Evolutionary conservation across 2,329 filamentous ascomycete genomes (phyloP), one percentile per base, ranked within the genome.

Genomic region (Elsinoe necatrix): DNA sequence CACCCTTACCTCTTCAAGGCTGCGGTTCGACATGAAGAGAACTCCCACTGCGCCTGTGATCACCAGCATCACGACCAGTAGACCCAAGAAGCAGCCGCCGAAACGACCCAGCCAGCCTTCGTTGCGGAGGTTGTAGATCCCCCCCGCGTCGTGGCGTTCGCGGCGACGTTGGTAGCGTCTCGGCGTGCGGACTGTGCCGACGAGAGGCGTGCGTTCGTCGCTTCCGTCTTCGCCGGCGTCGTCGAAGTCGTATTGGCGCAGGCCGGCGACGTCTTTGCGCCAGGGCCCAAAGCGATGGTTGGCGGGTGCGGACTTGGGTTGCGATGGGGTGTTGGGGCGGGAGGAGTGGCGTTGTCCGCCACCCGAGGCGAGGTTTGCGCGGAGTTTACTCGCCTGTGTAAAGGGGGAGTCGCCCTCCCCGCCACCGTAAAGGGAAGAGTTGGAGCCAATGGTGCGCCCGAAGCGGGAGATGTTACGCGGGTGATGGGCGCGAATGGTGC

Each of bases 1-100:
- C 43, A 97, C 82, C 61, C 86, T 78, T 58, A 97, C 87, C 61
- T 87, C 83, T 23, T 82, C 80, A 48, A 98, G 80, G 5, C 91
- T 88, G 66, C 95, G 90, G 27, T 91, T 95, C 18, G 91, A 92
- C 45, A 90, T 88, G 71, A 96, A 86, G 71, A 96, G 84, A 69
- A 97, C 93, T 20, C 86, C 88, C 35, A 93, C 85, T 8, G 88
- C 86, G 41, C 88, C 89, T n/a, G 89, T 85, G 48, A 95, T 80
- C 41, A 96, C 81, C 14, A 95, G 75, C 35, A 93, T 72, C 20
- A 96, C 74, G 74, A 96, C 83, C 60, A 95, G 78, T 1, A 85
- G 83, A n/a, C 95, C 79, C 11, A 95, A 80, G 9, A 95, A 76
- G 67, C 90, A 97, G 56, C 89, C 88, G n/a, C 89, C 89, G 64